Conservation (phyloP, 257 asterid species). For the Striga asiatica region DNA sequence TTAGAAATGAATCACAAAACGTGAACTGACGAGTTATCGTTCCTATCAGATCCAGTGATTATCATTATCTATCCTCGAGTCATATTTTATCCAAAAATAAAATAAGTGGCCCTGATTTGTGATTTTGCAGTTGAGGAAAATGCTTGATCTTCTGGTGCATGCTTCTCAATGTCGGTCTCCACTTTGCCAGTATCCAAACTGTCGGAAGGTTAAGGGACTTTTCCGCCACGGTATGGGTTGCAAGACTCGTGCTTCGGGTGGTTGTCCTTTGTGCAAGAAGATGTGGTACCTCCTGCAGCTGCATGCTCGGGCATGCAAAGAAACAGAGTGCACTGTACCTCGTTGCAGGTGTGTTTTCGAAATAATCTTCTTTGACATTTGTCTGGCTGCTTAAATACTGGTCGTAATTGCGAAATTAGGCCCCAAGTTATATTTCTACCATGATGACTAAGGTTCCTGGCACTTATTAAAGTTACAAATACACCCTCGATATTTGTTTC, state of each 20-base stretch:
- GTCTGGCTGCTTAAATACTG: neutral
- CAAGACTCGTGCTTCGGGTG: conserved; percentile 84
- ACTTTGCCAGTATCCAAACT: conserved; percentile 71
- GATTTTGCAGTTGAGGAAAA: conserved; percentile 73
- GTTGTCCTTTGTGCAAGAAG: conserved; percentile 82
- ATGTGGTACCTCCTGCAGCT: conserved; percentile 99
- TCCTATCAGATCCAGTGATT: too few species aligned
- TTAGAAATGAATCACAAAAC: too few species aligned
- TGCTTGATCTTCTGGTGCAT: conserved; percentile 96
- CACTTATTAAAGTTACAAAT: neutral
- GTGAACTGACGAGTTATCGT: too few species aligned
- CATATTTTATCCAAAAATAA: too few species aligned
- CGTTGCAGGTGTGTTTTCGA: conserved; percentile 94
- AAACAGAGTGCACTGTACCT: conserved; percentile 78
- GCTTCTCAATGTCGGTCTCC: conserved; percentile 87
- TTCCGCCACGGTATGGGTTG: conserved; percentile 91
- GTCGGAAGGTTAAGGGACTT: conserved; percentile 96
- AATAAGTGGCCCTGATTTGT: conserved; percentile 8
- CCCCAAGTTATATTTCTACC: too few species aligned
- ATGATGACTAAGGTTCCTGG: too few species aligned
- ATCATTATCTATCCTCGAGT: too few species aligned
- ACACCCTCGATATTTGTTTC: neutral
- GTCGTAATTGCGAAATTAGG: too few species aligned
- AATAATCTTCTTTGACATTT: neutral
- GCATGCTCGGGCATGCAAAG: conserved; percentile 97